Conservation (phyloP, 495 filamentous ascomycete genomes). For the Geoglossum glabrum region DNA sequence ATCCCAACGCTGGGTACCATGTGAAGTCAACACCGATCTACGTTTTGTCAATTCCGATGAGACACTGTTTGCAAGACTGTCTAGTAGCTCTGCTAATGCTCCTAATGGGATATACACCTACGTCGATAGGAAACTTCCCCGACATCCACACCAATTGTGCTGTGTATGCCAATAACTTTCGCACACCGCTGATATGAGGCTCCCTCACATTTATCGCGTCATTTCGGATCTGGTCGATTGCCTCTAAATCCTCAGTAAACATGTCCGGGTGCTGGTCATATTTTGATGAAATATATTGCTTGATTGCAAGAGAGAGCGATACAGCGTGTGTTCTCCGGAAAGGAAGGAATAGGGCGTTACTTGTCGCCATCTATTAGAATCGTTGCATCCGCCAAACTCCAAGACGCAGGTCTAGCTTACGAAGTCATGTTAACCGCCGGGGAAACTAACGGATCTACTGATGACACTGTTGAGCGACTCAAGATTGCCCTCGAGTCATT, state of each 20-base stretch:
- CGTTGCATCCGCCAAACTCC: neutral
- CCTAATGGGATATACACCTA: conserved; percentile 23
- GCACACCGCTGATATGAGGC: conserved; percentile 73
- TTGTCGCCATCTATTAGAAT: conserved; percentile 3
- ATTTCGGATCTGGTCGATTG: conserved; percentile 61
- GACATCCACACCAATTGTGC: conserved; percentile 87
- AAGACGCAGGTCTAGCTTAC: neutral
- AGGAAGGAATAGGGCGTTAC: conserved; percentile 40
- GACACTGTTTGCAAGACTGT: neutral
- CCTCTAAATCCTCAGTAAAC: conserved; percentile 76
- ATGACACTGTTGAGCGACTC: no score
- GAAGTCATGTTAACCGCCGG: neutral
- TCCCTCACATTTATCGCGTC: conserved; percentile 78
- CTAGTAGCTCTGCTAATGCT: neutral
- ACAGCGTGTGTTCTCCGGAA: conserved; percentile 70
- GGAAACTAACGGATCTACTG: no score
- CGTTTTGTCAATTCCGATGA: conserved; percentile 6
- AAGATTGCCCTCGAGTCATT: no score
- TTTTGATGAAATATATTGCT: conserved; percentile 91
- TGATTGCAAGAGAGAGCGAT: conserved; percentile 61
- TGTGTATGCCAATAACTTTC: conserved; percentile 70
- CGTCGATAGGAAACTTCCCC: conserved; percentile 93
- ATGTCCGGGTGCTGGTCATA: conserved; percentile 99
- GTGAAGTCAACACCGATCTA: conserved; percentile 89
- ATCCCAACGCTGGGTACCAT: conserved; percentile 87